Base-by-base conservation (phyloP, 257 asterid genomes). In the Penstemon barbatus region DNA sequence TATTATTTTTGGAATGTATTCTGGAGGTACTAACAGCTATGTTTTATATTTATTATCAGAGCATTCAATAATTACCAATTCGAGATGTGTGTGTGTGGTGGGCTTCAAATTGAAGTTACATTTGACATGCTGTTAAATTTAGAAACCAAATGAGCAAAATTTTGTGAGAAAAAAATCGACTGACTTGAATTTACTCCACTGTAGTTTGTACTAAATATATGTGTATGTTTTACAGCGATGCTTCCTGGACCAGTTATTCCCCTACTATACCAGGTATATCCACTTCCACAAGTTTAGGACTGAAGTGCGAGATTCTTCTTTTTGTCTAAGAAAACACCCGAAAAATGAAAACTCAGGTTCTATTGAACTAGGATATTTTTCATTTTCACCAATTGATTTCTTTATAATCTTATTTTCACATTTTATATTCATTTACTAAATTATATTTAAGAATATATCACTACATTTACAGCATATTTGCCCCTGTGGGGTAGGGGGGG, bases 161-260 rank as follows among this genome's bases (percentile, higher is more conserved):
- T 0, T 51, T 37, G 5, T 8, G 5, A 61, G 11, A 51, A 42
- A n/a, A 13, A 18, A 68, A 48, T 46, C 18, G 39, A 63, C 19
- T 45, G 49, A 50, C 43, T 13, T 40, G 40, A 8, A 41, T 36
- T 59, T 42, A 53, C 49, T 70, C 44, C 37, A 18, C 4, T 71
- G 33, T 15, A 65, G 42, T 63, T 65, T 69, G n/a, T 51, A 64
- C 59, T 79, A 59, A 53, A 67, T 8, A 58, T 72, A 40, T 25
- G 10, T 62, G 50, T 54, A 10, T 71, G 13, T 66, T 71, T 77
- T 78, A 69, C 87, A 88, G 95, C 90, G 19, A 76, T 77, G 84
- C 95, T 88, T 74, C 95, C 95, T 54, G 95, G 95, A 73, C 95
- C 95, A 42, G 90, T 88, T 66, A 85, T 88, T 66, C 92, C 95